Conservation (phyloP, 495 filamentous ascomycete species). For the Tuber indicum region DNA sequence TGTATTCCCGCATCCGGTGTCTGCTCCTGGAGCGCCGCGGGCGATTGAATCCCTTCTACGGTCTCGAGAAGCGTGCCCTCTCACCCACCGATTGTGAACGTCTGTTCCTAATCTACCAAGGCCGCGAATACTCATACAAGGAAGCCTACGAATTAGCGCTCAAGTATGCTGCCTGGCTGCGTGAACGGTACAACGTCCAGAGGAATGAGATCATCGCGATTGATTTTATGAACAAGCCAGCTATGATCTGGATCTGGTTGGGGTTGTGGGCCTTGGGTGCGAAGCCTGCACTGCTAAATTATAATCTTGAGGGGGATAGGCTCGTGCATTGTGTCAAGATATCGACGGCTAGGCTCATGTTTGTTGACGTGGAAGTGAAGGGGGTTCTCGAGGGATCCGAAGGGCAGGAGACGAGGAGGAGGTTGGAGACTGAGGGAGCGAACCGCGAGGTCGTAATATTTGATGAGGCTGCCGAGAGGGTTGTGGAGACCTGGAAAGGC, state of each 20-base stretch:
- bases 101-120: conserved; percentile 67
- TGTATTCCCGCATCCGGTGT: conserved; percentile 46
- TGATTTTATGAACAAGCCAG: conserved; percentile 78
- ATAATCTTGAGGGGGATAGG: conserved; percentile 71
- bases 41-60: conserved; percentile 69
- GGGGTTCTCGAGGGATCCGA: conserved; percentile 47
- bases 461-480: conserved; percentile 56
- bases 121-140: conserved; percentile 70
- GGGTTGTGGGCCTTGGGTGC: conserved; percentile 87
- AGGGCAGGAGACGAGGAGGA: conserved; percentile 47
- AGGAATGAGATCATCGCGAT: conserved; percentile 79
- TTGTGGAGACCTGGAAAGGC: conserved; percentile 54
- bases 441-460: conserved; percentile 46
- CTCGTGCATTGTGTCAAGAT: conserved; percentile 71
- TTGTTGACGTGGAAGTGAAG: conserved; percentile 67
- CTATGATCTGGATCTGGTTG: conserved; percentile 75
- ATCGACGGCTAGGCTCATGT: conserved; percentile 60
- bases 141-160: conserved; percentile 68
- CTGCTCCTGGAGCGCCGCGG: conserved; percentile 51
- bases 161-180: conserved; percentile 78
- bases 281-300: conserved; percentile 89
- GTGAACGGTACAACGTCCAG: conserved; percentile 60
- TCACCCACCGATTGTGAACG: conserved; percentile 46
- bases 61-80: conserved; percentile 63
- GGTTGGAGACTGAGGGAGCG: conserved; percentile 57